Conservation (phyloP, 768 basidiomycete genomes). For the Lactarius psammicola region DNA sequence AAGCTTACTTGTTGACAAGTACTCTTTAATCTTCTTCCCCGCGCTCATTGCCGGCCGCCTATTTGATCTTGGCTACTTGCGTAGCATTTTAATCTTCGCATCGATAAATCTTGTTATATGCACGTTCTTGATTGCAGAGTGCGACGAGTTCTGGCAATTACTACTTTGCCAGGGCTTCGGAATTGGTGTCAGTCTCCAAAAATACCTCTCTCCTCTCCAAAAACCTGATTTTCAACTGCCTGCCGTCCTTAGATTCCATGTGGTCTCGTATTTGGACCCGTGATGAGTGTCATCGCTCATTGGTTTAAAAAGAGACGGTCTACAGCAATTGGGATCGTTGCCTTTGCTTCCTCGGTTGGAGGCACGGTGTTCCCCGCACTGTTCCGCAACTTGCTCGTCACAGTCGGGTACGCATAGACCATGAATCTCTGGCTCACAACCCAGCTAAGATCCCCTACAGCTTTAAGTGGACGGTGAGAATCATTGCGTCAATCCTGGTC, state of each 20-base stretch:
- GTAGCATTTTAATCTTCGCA: conserved; percentile 46
- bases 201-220: not conserved
- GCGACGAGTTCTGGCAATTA: conserved; percentile 75
- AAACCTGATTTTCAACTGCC: not conserved
- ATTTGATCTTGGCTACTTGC: conserved; percentile 72
- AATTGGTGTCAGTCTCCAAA: conserved; percentile 50
- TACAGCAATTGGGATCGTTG: conserved; percentile 58
- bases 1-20: conserved; percentile 40
- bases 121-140: conserved; percentile 69
- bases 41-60: conserved; percentile 63
- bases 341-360: conserved; percentile 66
- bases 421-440: not conserved
- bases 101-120: conserved; percentile 51
- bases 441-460: conserved; percentile 36
- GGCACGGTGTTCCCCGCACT: conserved; percentile 67
- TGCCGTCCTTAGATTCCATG: conserved; percentile 30
- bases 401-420: conserved; percentile 48
- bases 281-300: conserved; percentile 59
- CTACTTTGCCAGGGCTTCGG: conserved; percentile 70
- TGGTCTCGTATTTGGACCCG: conserved; percentile 63
- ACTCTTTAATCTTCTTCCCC: conserved; percentile 60
- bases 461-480: conserved; percentile 77
- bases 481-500: conserved; percentile 62
- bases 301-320: conserved; percentile 67
- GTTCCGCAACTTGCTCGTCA: conserved; percentile 51